Conservation (phyloP, 1,139 yeast species). For the Pneumocystis sp. region DNA sequence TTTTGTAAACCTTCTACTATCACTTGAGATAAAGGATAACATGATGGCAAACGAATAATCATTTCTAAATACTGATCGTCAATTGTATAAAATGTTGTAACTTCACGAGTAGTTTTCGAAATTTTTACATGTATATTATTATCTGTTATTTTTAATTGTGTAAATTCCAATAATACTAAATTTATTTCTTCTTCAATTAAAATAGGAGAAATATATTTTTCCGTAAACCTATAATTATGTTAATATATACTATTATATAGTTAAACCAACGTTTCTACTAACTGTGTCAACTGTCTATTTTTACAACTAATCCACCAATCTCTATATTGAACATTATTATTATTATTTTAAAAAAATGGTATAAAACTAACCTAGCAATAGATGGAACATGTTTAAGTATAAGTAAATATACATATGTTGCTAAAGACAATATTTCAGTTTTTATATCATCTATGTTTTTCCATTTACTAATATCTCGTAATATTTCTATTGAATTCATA, state of each 20-base stretch:
- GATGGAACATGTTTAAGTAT: constrained; percentile 36
- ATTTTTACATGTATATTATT: constrained; percentile 50
- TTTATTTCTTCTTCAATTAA: constrained; percentile 45
- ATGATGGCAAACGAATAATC: constrained; percentile 52
- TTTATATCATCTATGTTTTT: constrained; percentile 2
- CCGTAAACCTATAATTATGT: constrained; percentile 31
- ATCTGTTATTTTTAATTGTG: constrained; percentile 21
- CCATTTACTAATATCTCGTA: constrained; percentile 27
- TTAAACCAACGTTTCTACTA: constrained; percentile 33
- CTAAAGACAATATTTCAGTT: background rate
- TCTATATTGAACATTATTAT: constrained; percentile 25
- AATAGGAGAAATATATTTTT: constrained; percentile 46
- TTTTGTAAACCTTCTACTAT: constrained; percentile 63
- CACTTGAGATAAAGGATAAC: constrained; percentile 62
- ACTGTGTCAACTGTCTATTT: constrained; percentile 40
- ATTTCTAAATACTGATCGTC: constrained; percentile 85
- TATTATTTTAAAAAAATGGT: constrained; percentile 43
- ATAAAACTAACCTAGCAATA: constrained; percentile 41
- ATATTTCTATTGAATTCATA: constrained; percentile 14
- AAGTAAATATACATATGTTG: constrained; percentile 6
- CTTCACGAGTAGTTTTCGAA: constrained; percentile 49
- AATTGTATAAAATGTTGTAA: constrained; percentile 57
- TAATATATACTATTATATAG: background rate
- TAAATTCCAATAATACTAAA: constrained; percentile 31
- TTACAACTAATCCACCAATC: constrained; percentile 53